These are phyloP conservation scores for Ophiobolus disseminans DNA, from an alignment of 2,329 filamentous ascomycete genomes.

Conservation along the genomic window DNA sequence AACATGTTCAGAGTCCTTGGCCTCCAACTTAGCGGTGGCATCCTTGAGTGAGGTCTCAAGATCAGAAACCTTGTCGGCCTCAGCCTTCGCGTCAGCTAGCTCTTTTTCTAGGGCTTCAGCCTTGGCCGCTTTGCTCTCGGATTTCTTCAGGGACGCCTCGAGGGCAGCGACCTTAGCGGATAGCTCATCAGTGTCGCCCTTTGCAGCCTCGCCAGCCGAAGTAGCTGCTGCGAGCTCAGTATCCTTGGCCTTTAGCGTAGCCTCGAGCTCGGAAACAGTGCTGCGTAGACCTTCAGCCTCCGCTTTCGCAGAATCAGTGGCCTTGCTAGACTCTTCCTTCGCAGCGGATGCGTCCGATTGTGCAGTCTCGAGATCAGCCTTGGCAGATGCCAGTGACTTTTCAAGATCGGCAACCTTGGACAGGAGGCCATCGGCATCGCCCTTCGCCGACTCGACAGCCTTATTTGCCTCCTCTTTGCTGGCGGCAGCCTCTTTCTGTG, in stretches of 20 bases:
- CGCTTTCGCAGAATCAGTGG: conserved; percentile 23
- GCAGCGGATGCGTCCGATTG: conserved; percentile 2
- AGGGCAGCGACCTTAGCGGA: conserved; percentile 16
- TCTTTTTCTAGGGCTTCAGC: conserved; percentile 24
- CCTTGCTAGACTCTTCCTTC: conserved; percentile 12
- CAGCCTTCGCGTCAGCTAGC: conserved; percentile 27
- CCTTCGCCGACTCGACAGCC: too few relatives aligned
- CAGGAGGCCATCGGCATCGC: too few relatives aligned
- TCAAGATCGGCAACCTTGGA: too few relatives aligned
- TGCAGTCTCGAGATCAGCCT: too few relatives aligned
- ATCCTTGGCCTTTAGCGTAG: conserved; percentile 19
- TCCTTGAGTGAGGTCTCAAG: conserved; percentile 31
- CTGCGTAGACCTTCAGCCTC: conserved; percentile 19
- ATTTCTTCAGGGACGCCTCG: conserved; percentile 25
- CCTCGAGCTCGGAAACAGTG: conserved; percentile 27
- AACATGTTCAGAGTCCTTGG: conserved; percentile 31
- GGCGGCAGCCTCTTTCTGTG: too few relatives aligned
- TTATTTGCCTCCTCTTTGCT: too few relatives aligned
- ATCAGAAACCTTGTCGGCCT: conserved; percentile 34
- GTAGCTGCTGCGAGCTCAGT: conserved; percentile 23
- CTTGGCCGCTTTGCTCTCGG: conserved; percentile 30
- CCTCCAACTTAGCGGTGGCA: conserved; percentile 25
- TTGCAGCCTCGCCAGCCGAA: conserved; percentile 21
- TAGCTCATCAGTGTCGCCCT: conserved; percentile 13
- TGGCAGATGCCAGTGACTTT: too few relatives aligned